Evolutionary conservation across 2,329 filamentous ascomycete genomes (phyloP), one percentile per base, ranked within the genome.

Genomic region (Podosphaera leucotricha): DNA sequence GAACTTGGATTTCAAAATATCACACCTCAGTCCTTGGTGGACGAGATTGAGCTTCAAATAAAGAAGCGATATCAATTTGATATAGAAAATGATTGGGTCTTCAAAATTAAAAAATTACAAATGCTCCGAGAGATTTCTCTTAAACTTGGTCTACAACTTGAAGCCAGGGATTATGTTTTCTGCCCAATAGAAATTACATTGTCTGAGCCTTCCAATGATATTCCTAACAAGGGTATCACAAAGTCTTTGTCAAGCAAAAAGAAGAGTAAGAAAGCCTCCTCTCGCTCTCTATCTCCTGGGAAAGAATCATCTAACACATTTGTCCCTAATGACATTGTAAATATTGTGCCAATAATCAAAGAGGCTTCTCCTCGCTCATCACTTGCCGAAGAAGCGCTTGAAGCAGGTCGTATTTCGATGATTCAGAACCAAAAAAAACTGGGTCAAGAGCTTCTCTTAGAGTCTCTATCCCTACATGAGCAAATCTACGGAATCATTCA

Each of bases 401-500:
- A 98, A 61, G 90, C 87, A 46, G 90, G 90, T 20, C 82, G 86
- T 44, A 87, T 98, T 57, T 94, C 87, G n/a, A 77, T 98, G 48
- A 75, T 90, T 54, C 87, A 95, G 59, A 80, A 83, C 59, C 85
- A 98, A 66, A 87, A 82, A 64, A 90, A 94, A 63, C 74, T 98
- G 39, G 90, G 90, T 36, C 86, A 94, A 62, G 90, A 98, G 61
- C 71, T 98, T 46, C 72, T 98, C 24, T 66, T 95, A n/a, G 90
- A 98, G 62, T 94, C 86, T 33, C 66, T 98, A 48, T 93, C 90
- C 39, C 67, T 98, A 38, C 87, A 98, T 57, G 90, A 98, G 67
- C 90, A 98, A 62, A 95, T 98, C 53, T 98, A 98, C 56, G 90
- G 90, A 48, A 92, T 95, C 46, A 70, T 98, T 21, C 90, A 98